Conservation (phyloP, 257 asterid species). For the Solanum acaule region DNA sequence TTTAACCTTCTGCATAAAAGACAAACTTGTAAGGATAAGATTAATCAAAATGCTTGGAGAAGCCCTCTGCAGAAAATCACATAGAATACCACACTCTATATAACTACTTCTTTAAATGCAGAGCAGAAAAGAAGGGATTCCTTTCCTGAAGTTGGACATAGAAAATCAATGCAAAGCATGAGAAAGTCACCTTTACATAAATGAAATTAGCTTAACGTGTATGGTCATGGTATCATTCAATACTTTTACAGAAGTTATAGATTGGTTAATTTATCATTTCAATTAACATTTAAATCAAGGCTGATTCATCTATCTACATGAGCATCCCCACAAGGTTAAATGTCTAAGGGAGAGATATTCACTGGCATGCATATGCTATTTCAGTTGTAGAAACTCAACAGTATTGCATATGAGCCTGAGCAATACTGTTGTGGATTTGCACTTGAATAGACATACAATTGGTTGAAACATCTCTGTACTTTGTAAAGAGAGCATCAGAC, state of each 20-base stretch:
- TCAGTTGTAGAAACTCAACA: not conserved
- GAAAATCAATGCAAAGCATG: not conserved
- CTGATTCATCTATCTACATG: not conserved
- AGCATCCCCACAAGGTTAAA: not conserved
- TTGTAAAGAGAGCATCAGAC: not conserved
- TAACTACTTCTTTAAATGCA: not conserved
- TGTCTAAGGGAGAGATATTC: not conserved
- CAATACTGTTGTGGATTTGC: not conserved
- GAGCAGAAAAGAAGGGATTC: not conserved
- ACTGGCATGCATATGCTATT: not conserved
- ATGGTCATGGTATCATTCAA: not conserved
- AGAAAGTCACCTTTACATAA: not conserved
- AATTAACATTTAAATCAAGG: not conserved
- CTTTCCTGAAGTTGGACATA: not conserved
- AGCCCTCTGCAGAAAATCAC: not conserved
- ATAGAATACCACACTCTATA: not conserved
- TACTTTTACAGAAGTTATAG: not conserved
- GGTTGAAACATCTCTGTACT: not conserved
- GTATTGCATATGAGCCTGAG: not conserved
- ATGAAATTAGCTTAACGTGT: not conserved
- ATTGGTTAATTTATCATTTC: not conserved
- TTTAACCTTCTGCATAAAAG: not conserved
- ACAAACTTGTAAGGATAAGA: not conserved
- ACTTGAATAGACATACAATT: not conserved
- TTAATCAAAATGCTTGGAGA: not conserved